Evolutionary conservation across 495 filamentous ascomycete species (phyloP), one percentile per base, ranked within the genome.

Genomic region (Penicillium lividum): DNA sequence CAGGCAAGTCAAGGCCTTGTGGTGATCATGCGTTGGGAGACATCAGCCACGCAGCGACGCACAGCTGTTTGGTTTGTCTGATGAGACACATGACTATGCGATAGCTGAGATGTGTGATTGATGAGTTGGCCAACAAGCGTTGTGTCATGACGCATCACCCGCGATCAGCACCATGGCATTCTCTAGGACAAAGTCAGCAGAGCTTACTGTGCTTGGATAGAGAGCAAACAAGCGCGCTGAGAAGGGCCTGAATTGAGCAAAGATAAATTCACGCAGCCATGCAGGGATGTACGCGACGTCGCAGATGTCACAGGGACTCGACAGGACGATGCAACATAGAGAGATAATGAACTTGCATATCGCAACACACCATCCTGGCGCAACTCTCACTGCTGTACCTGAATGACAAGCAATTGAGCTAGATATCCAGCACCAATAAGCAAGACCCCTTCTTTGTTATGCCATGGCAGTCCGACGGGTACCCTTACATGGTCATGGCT

Each of bases 21-120:
- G 27, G 45, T 28, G 45, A 48, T 48, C 45, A 28, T 48, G 45
- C 45, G 27, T n/a, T 48, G 27, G 27, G 27, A 45, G 43, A 45
- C 43, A 48, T 48, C 45, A 48, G 44, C 22, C 1, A 47, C 44
- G 25, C 44, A 47, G 22, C 45, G 5, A 47, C 45, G 45, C 45
- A 47, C 5, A 6, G 5, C 29, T 22, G 45, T 27, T n/a, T n/a
- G 22, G 22, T 22, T 1, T 22, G 10, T 46, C 43, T 46, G 43
- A 46, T 46, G 43, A 46, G 7, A 46, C 43, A 48, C 45, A 46
- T 47, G 45, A 48, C 45, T 48, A 9, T 48, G 27, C 27, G 45
- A 28, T 48, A 30, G 11, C 36, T 40, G 36, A 48, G 45, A 48
- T 48, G 27, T 34, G 10, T 9, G 25, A 29, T 29, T 11, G 10